A percentile compares a stretch with the other conserved stretches of the same genome.
These are phyloP conservation scores for Aspergillus sp. DNA, from an alignment of 2,329 filamentous ascomycete genomes.

Conservation along the genomic window DNA sequence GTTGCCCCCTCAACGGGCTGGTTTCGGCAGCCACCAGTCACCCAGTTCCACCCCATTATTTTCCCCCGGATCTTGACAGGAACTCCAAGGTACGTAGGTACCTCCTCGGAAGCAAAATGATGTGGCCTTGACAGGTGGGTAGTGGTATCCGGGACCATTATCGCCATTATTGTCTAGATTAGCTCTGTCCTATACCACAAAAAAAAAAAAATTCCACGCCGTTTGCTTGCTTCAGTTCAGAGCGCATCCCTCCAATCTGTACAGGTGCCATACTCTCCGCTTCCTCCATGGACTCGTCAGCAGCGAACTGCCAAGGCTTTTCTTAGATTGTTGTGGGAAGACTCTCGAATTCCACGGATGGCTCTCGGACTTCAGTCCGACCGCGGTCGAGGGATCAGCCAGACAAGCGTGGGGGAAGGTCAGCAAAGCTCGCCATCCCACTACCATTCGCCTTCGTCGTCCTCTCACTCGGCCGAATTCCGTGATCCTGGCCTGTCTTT, in stretches of 20 bases:
- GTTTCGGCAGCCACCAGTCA: neutral
- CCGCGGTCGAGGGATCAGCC: neutral
- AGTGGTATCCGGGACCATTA: too few relatives aligned
- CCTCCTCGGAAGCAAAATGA: too few relatives aligned
- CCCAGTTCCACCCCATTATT: neutral
- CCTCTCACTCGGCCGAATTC: constrained; percentile 15
- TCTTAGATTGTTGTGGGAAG: neutral
- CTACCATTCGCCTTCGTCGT: constrained; percentile 7
- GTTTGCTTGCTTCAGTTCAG: too few relatives aligned
- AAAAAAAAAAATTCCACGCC: too few relatives aligned
- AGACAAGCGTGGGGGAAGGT: constrained; percentile 4
- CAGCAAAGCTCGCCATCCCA: constrained; percentile 6
- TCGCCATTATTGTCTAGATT: too few relatives aligned
- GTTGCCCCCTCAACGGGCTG: constrained; percentile 29
- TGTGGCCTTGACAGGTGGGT: too few relatives aligned
- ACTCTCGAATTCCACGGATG: neutral
- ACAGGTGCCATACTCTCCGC: neutral
- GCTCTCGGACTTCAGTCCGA: constrained; percentile 8
- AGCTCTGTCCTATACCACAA: too few relatives aligned
- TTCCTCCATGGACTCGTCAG: too few relatives aligned
- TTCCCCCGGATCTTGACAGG: neutral
- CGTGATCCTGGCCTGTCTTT: neutral
- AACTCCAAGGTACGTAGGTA: too few relatives aligned
- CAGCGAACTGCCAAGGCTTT: neutral
- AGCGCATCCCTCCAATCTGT: too few relatives aligned